Evolutionary conservation across 2,329 filamentous ascomycete genomes (phyloP), one percentile per base, ranked within the genome.

Genomic region (Fusarium napiforme): DNA sequence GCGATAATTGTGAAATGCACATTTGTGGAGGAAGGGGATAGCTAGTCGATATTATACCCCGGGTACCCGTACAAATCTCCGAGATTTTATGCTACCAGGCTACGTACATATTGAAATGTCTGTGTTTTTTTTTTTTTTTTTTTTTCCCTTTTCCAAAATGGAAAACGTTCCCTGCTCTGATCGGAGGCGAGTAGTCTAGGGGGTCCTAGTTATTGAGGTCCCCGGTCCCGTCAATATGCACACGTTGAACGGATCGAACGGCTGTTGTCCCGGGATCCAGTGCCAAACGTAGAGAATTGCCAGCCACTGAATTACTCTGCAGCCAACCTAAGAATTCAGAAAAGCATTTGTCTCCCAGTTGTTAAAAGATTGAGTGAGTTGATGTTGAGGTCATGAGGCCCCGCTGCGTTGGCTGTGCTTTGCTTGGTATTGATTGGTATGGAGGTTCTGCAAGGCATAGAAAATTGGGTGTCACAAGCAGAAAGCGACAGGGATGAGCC

Each of bases 81-180:
- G 68, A 71, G 56, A 28, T 30, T 40, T 67, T 50, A 71, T 67
- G 67, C 68, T 57, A 36, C 23, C 23, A 23, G 23, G 23, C 23
- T 23, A 23, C 23, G 23, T 23, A 23, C 16, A 16, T 18, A 68
- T 34, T 37, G 55, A 28, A n/a, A 49, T 43, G 32, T 50, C 19
- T 28, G 30, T 67, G 32, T 50, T 34, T 36, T 46, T 34, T 39
- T 23, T 28, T 61, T 46, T 23, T 28, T 61, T 50, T 34, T 36
- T 46, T 34, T 39, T 23, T 28, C 55, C 28, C 7, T 28, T 57
- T 50, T 32, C 32, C 28, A 52, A 42, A n/a, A 61, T 36, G 61
- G 45, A 34, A 23, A 40, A 32, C 37, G 37, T 69, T 61, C 67
- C 67, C 60, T 72, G 72, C 64, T 66, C 71, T 60, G 72, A 58